Base-by-base conservation (phyloP, 441 rosid genomes). In the Pelargonium australe region DNA sequence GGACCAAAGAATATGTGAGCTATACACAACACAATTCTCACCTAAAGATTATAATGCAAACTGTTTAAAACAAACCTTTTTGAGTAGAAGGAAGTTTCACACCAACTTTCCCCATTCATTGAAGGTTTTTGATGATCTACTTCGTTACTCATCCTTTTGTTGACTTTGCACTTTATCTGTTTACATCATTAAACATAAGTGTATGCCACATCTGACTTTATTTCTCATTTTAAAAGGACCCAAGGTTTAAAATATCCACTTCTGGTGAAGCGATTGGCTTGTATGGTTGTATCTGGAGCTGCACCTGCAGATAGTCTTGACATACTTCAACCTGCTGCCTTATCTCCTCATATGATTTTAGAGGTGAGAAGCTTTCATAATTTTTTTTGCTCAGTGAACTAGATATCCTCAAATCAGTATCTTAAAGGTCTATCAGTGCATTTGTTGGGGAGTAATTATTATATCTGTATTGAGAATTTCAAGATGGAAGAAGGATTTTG, bases 401-500 rank as follows among this genome's bases (percentile, higher is more conserved):
- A 51, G 58, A 51, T 14, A 51, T 51, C 58, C 58, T 5, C 6
- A n/a, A 51, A n/a, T 16, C 17, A n/a, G 58, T 51, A 51, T 51
- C 58, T 51, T 51, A 51, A 51, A 51, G 14, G 58, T 51, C 14
- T 51, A 51, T 14, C 5, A 51, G 17, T n/a, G 17, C 58, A 13
- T 51, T 51, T 51, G 17, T n/a, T n/a, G 58, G 58, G 1, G 6
- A 51, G 14, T 62, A 45, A 65, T 28, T 58, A 37, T 40, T 64
- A 16, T 69, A 23, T 31, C 34, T 25, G 5, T 43, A 13, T 37
- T 78, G 78, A 65, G 45, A 69, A 68, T 78, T 75, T 69, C 67
- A 83, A 90, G 98, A 82, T 88, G 85, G 93, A 88, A 76, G 89
- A 90, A 58, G 98, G 86, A 67, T 90, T 77, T 72, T 68, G 61